These are phyloP conservation scores for Priceomyces fermenticarens DNA, from an alignment of 805 yeast species.

Conservation along the genomic window DNA sequence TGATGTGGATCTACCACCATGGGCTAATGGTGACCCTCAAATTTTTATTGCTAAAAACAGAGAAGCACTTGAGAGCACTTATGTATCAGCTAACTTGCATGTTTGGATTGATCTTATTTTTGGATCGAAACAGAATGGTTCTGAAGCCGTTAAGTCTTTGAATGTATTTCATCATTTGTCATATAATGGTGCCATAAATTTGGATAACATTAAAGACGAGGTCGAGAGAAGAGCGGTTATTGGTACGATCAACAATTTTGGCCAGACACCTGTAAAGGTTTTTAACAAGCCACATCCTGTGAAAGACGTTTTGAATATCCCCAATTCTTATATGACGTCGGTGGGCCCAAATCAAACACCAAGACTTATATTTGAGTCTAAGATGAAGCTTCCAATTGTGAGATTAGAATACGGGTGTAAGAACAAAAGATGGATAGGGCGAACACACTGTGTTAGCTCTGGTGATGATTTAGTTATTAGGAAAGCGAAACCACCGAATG, in stretches of 20 bases:
- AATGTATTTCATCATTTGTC: conserved; percentile 85
- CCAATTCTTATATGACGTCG: conserved; percentile 34
- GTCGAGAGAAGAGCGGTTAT: conserved; percentile 72
- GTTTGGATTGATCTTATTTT: conserved; percentile 84
- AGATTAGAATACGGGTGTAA: conserved; percentile 44
- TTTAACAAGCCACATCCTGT: conserved; percentile 66
- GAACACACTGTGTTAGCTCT: conserved; percentile 37
- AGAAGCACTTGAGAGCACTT: conserved; percentile 79
- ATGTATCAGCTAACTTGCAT: conserved; percentile 72
- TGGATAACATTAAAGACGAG: conserved; percentile 71
- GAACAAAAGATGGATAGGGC: conserved; percentile 49
- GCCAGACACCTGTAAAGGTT: conserved; percentile 80
- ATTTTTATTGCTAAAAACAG: conserved; percentile 72
- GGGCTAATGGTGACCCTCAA: conserved; percentile 80
- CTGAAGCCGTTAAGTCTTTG: conserved; percentile 58
- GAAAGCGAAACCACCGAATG: conserved; percentile 20
- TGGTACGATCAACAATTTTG: conserved; percentile 87
- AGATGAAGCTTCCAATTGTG: conserved; percentile 36
- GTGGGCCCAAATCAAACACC: conserved; percentile 33
- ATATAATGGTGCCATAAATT: conserved; percentile 77
- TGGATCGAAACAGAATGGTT: conserved; percentile 77
- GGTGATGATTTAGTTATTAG: conserved; percentile 37
- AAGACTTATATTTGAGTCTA: conserved; percentile 41
- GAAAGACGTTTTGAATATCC: conserved; percentile 35
- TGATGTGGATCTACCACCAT: conserved; percentile 72